Base-by-base conservation (phyloP, 306 rosid genomes). In the Castanea sativa region DNA sequence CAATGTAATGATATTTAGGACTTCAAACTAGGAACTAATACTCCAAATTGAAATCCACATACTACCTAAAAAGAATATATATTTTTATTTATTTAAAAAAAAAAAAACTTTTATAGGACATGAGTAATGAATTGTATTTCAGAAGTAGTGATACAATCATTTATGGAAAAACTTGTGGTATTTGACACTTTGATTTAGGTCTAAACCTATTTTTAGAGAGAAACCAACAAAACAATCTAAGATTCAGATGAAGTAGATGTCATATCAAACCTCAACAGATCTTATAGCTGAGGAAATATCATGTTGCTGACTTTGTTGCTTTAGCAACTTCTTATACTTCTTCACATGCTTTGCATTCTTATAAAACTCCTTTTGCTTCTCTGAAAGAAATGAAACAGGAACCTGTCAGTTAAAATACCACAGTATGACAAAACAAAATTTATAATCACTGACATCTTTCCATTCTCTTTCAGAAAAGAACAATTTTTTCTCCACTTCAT, bases 271-370 rank as follows among this genome's bases (percentile, higher is more conserved):
- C 97, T 92, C 81, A 1, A 63, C 4, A 45, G 43, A 78, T 56
- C 27, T 68, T 29, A 65, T 58, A 73, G 72, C 27, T 52, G 75
- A 55, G 29, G 84, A 69, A 13, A 35, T 81, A 71, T 83, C 82
- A 64, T 59, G 63, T 33, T 55, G 87, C 72, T 80, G 88, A 80
- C 77, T 86, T 55, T 83, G 84, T 63, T 83, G 87, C 79, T 89
- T 94, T 33, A 89, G 43, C 68, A 86, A 83, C 86, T 88, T 92
- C 90, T 82, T 89, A 70, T 76, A 94, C 93, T 94, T 94, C 32
- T 83, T 88, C 76, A 94, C 91, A 35, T 82, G 80, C 78, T 90
- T 92, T n/a, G 94, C 96, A 85, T 94, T 92, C 82, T 86, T 87
- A 69, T 89, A 83, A 70, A 94, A 84, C 86, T 92, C 98, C 64